Percentiles rank a stretch among this genome's conserved stretches.
Conservation (phyloP, 768 basidiomycete species). For the Neoboletus brunneissimus region DNA sequence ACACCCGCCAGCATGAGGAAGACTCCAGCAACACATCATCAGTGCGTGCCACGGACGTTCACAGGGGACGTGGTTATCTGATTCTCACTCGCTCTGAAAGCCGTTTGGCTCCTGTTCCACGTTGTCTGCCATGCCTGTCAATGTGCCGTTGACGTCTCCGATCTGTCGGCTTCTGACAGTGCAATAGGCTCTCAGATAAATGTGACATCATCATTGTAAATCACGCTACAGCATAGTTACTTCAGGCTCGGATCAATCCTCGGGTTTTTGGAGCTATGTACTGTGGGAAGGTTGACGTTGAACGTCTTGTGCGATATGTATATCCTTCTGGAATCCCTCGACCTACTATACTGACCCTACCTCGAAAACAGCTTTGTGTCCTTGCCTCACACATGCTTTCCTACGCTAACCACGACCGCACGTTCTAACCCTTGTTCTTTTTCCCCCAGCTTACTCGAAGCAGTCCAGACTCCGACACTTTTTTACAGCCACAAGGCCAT, state of each 20-base stretch:
- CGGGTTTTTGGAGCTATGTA: slow-evolving; percentile 13
- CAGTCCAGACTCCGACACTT: slow-evolving; percentile 70
- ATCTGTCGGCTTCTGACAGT: slow-evolving; percentile 6
- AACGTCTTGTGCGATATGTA: slow-evolving; percentile 5
- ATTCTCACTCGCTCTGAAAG: neutral
- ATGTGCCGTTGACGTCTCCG: slow-evolving; percentile 16
- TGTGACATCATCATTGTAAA: slow-evolving; percentile 17
- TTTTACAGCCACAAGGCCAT: slow-evolving; percentile 80
- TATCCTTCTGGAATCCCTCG: too few species aligned
- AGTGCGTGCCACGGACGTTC: neutral
- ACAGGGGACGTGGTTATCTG: neutral
- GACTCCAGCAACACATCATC: neutral
- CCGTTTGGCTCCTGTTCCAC: neutral
- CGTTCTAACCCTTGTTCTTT: slow-evolving; percentile 4
- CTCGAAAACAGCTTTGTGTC: neutral
- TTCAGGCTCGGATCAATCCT: slow-evolving; percentile 11
- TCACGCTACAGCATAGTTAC: slow-evolving; percentile 11
- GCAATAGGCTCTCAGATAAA: slow-evolving; percentile 8
- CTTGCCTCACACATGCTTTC: slow-evolving; percentile 10
- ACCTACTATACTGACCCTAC: slow-evolving; percentile 8
- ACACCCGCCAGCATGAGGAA: neutral
- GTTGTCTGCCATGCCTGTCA: slow-evolving; percentile 17
- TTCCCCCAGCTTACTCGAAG: slow-evolving; percentile 34
- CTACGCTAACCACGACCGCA: neutral
- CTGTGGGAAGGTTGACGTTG: slow-evolving; percentile 25